Evolutionary conservation across 495 filamentous ascomycete genomes (phyloP).

Genomic region (Aspergillus nanangensis): DNA sequence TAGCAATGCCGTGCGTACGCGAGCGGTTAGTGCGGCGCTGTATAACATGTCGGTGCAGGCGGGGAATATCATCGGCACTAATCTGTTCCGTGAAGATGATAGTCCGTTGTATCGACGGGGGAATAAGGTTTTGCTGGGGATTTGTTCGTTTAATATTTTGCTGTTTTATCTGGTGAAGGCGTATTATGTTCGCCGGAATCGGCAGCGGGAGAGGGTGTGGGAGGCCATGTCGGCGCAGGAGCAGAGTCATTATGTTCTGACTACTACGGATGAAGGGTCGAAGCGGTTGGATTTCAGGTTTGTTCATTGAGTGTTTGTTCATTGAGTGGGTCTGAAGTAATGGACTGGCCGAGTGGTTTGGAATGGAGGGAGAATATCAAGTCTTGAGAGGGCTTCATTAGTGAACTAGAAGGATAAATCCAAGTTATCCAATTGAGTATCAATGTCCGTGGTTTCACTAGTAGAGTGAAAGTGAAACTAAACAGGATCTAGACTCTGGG

Average conservation of each 20-base stretch:
- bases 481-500: too few species aligned
- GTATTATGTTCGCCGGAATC: slow-evolving; percentile 32
- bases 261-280: slow-evolving; percentile 26
- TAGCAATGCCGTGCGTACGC: slow-evolving; percentile 27
- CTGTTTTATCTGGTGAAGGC: slow-evolving; percentile 18
- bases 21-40: slow-evolving; percentile 24
- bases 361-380: too few species aligned
- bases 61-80: slow-evolving; percentile 9
- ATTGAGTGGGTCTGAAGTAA: too few species aligned
- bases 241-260: slow-evolving; percentile 9
- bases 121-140: slow-evolving; percentile 11
- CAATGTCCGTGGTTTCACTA: too few species aligned
- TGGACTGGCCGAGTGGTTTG: too few species aligned
- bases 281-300: slow-evolving; percentile 30
- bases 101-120: slow-evolving; percentile 13
- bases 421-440: too few species aligned
- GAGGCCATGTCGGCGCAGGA: slow-evolving; percentile 10
- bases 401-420: too few species aligned
- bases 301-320: too few species aligned
- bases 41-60: slow-evolving; percentile 16
- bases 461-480: too few species aligned
- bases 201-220: slow-evolving; percentile 7
- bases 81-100: slow-evolving; percentile 11
- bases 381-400: too few species aligned
- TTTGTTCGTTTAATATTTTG: slow-evolving; percentile 9